Conservation (phyloP, 2,329 filamentous ascomycete genomes). For the Chalaropsis ovoidea region DNA sequence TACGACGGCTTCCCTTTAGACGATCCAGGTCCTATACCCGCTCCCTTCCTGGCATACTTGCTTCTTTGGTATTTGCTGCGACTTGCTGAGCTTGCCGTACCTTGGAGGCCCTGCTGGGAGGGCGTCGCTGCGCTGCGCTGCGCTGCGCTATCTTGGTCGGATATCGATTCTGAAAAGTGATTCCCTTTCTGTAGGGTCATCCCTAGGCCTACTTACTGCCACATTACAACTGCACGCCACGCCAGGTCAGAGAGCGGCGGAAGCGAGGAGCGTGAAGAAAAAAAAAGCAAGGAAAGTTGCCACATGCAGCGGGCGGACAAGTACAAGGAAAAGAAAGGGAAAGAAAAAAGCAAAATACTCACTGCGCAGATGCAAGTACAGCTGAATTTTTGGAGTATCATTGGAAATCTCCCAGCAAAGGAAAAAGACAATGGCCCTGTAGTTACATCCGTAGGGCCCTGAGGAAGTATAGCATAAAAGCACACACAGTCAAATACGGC, state of each 20-base stretch:
- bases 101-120: not conserved
- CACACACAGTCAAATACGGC: not conserved
- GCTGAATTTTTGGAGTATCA: not conserved
- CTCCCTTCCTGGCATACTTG: not conserved
- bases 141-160: not conserved
- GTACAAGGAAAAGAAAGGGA: not conserved
- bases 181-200: not conserved
- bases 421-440: no score
- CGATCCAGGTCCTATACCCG: no score
- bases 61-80: not conserved
- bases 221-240: not conserved
- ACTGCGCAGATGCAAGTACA: not conserved
- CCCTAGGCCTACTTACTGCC: not conserved
- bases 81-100: not conserved
- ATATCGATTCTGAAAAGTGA: conserved; percentile 1
- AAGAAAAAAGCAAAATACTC: no score
- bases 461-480: not conserved
- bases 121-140: no score
- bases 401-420: not conserved
- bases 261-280: no score
- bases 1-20: not conserved
- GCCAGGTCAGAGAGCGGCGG: not conserved
- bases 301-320: not conserved
- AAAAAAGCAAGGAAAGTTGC: not conserved
- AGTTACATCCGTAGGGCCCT: no score